Base-by-base conservation (phyloP, 2,329 filamentous ascomycete species). In the Fusarium piperis region DNA sequence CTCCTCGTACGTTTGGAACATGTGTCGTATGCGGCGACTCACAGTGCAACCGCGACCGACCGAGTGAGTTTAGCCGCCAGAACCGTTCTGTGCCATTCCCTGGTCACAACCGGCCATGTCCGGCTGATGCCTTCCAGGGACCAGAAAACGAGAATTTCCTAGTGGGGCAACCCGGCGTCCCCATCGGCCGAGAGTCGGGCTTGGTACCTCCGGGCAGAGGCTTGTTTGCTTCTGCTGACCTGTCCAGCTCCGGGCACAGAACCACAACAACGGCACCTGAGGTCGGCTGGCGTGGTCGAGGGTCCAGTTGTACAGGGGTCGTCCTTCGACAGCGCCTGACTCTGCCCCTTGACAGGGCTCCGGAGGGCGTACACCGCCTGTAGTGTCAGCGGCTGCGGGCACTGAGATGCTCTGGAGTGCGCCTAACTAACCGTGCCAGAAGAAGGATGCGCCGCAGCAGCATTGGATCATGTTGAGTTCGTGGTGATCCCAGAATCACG, bases 121-220 rank as follows among this genome's bases (percentile, higher is more conserved):
- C 48, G 61, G 56, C 59, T 52, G 18, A 38, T 62, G 41, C 26
- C 46, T 16, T 64, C 35, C 20, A 26, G 23, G 28, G 53, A 18
- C 41, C 16, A 26, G 20, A n/a, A 39, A 55, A 41, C 59, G 44
- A 53, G 55, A 44, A 44, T 62, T 59, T 48, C 23, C 56, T 23
- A 35, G 56, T 55, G 59, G 59, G 65, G 60, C 59, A 67, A 64
- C 32, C 59, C 53, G 28, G 48, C 58, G 59, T 62, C 57, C 64
- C 70, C 72, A 73, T 74, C 67, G 72, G 69, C 71, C 74, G 71
- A 76, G 71, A 68, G 30, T 63, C 61, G 72, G 70, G 67, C 44
- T 32, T 66, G 62, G 30, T 55, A 20, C 23, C 53, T 57, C 53
- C 35, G 55, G 38, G 51, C 62, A 59, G 67, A 57, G 32, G 59